phyloP scores from a whole-genome alignment of 1,284 basidiomycete genomes.

The Fomitopsis palustris region DNA sequence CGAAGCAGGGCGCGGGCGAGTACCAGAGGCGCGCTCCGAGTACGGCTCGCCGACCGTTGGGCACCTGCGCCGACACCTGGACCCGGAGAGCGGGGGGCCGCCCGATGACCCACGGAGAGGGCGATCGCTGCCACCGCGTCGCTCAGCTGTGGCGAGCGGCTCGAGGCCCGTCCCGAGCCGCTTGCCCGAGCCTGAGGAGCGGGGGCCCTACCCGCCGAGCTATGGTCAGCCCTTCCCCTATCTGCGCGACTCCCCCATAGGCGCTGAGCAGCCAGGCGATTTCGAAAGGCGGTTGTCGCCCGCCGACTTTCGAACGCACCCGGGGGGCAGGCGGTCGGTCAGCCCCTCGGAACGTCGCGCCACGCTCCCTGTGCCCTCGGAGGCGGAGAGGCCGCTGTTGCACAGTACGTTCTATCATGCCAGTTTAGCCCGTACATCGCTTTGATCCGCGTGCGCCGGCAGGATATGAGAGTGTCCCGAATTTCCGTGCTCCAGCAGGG shows the following conservation, averaged over 20 bases:
- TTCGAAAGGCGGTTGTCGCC: neutral
- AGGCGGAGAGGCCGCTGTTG: neutral
- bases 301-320: neutral
- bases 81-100: neutral
- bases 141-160: neutral
- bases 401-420: neutral
- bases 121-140: neutral
- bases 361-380: neutral
- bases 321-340: neutral
- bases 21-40: neutral
- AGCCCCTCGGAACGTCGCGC: neutral
- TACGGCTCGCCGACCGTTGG: neutral
- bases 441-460: neutral
- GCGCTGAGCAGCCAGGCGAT: neutral
- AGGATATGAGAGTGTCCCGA: neutral
- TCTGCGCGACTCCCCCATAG: neutral
- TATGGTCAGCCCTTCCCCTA: neutral
- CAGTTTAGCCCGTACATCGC: neutral
- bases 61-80: neutral
- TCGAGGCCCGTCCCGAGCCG: slow-evolving; percentile 1
- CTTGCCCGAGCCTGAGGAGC: slow-evolving; percentile 1
- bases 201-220: neutral
- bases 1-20: neutral
- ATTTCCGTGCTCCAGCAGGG: neutral
- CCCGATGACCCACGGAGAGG: neutral